Conservation (phyloP, 2,329 filamentous ascomycete species). For the Colletotrichum sp. region DNA sequence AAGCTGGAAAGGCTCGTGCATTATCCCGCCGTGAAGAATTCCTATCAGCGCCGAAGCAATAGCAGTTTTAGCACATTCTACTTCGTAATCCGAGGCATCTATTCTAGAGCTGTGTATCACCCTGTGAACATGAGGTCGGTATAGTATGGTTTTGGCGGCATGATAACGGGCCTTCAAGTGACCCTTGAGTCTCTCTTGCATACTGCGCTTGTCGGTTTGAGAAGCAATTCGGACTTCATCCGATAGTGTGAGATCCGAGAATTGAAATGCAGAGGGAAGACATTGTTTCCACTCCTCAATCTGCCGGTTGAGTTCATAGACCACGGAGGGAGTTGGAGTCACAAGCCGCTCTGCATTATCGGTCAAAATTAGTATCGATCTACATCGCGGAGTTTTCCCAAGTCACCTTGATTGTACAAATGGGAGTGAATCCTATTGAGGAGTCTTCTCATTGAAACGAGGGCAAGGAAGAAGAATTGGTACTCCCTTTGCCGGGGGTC, state of each 20-base stretch:
- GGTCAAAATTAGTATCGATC: not conserved
- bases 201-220: not conserved
- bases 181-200: not conserved
- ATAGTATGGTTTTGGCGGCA: not conserved
- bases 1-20: not conserved
- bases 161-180: not conserved
- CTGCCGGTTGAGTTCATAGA: not conserved
- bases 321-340: not conserved
- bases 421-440: not conserved
- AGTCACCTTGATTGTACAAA: not conserved
- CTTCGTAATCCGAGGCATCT: not conserved
- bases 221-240: not conserved
- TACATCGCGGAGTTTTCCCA: not conserved
- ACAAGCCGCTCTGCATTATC: not conserved
- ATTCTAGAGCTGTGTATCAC: not conserved
- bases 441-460: not conserved
- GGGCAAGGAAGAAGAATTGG: not conserved
- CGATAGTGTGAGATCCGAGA: not conserved
- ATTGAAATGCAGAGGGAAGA: not conserved
- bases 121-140: not conserved
- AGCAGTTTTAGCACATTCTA: not conserved
- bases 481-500: not conserved
- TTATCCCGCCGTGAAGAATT: not conserved
- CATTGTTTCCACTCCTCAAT: not conserved
- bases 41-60: not conserved